Evolutionary conservation across 163 green algal genomes (phyloP).

Genomic region (Coccomyxa subellipsoidea): DNA sequence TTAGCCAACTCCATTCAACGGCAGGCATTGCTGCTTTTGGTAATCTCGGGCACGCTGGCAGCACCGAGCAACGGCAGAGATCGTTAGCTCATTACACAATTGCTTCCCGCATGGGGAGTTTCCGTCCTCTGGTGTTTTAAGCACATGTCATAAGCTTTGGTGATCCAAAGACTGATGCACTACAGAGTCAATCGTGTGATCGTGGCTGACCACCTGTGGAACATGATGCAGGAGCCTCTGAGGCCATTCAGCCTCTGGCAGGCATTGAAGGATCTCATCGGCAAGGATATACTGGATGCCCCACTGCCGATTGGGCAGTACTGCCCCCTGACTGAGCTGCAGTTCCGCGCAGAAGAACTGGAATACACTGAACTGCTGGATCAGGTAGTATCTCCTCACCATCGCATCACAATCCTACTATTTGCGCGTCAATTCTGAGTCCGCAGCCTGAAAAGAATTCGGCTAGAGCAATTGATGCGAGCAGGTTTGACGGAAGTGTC

Average conservation of each 20-base stretch:
- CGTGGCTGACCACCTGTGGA: neutral
- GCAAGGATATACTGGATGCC: slow-evolving; percentile 66
- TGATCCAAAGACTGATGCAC: no score
- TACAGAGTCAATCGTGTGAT: no score
- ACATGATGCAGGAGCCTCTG: slow-evolving; percentile 28
- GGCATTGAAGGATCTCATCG: slow-evolving; percentile 73
- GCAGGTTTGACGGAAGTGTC: no score
- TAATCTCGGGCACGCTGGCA: no score
- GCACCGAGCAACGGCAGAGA: no score
- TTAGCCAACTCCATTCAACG: no score
- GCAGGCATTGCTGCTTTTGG: no score
- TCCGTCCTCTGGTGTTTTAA: no score
- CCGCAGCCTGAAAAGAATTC: neutral
- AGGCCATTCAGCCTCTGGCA: slow-evolving; percentile 53
- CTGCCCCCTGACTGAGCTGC: slow-evolving; percentile 67
- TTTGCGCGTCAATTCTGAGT: neutral
- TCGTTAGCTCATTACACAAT: no score
- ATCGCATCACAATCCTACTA: neutral
- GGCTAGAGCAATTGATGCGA: no score
- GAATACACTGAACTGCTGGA: slow-evolving; percentile 78
- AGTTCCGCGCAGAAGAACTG: slow-evolving; percentile 67
- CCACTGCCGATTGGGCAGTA: slow-evolving; percentile 83
- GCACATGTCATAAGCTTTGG: no score
- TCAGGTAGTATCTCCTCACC: slow-evolving; percentile 17
- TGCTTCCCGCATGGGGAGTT: no score